A percentile compares a stretch with the other conserved stretches of the same genome.
phyloP scores from a whole-genome alignment of 768 basidiomycete species.

The Trametes meyenii region DNA sequence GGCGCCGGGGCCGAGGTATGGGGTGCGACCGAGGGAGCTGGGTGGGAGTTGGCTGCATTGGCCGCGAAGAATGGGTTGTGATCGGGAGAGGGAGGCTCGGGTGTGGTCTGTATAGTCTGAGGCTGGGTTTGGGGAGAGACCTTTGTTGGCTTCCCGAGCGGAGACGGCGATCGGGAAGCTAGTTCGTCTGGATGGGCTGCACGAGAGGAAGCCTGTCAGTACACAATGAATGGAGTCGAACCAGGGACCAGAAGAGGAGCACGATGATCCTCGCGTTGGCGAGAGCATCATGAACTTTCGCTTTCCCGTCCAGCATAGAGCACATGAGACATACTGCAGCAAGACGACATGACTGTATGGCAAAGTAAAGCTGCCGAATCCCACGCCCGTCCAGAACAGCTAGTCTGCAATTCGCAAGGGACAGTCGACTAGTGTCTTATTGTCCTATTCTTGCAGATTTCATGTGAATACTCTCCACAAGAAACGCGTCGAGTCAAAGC shows the following conservation, averaged over 20 bases:
- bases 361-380: no score
- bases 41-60: not conserved
- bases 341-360: no score
- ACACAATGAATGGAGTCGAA: not conserved
- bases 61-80: conserved; percentile 20
- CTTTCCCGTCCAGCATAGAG: not conserved
- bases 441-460: no score
- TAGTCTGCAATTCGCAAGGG: no score
- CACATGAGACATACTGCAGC: no score
- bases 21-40: conserved; percentile 13
- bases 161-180: conserved; percentile 11
- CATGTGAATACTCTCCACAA: no score
- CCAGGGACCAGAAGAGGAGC: not conserved
- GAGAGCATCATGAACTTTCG: not conserved
- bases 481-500: no score
- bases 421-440: no score
- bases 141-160: not conserved
- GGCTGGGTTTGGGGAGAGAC: not conserved
- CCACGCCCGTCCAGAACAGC: no score
- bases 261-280: conserved; percentile 10
- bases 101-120: not conserved
- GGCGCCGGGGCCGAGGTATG: conserved; percentile 5
- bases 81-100: conserved; percentile 23
- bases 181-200: conserved; percentile 14
- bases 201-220: conserved; percentile 5